These are phyloP conservation scores for Davidsoniella australis DNA, from an alignment of 2,329 filamentous ascomycete genomes.

Conservation along the genomic window DNA sequence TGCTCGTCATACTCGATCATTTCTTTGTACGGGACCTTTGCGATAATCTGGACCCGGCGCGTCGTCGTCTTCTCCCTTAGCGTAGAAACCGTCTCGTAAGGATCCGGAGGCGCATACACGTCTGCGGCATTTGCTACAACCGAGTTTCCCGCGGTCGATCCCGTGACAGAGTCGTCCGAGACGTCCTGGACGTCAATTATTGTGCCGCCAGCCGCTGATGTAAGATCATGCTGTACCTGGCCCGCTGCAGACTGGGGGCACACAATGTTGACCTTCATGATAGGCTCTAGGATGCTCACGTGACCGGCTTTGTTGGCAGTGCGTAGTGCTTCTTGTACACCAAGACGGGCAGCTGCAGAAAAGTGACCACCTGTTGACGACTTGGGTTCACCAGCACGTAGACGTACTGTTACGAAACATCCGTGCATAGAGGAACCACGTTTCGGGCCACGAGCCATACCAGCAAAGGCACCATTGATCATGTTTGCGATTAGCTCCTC, in stretches of 20 bases:
- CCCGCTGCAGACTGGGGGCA: slow-evolving; percentile 72
- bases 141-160: slow-evolving; percentile 17
- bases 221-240: slow-evolving; percentile 66
- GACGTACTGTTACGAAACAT: slow-evolving; percentile 50
- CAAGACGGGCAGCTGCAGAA: slow-evolving; percentile 42
- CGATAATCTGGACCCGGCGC: slow-evolving; percentile 50
- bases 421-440: slow-evolving; percentile 66
- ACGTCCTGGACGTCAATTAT: slow-evolving; percentile 52
- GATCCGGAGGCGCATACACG: slow-evolving; percentile 80
- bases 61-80: slow-evolving; percentile 31
- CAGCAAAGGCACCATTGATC: slow-evolving; percentile 65
- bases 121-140: slow-evolving; percentile 34
- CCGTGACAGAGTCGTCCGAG: slow-evolving; percentile 16
- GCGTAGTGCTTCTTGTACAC: slow-evolving; percentile 52
- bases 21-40: slow-evolving; percentile 81
- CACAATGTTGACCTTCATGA: slow-evolving; percentile 78
- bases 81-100: slow-evolving; percentile 48
- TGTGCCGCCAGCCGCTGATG: slow-evolving; percentile 52
- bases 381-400: slow-evolving; percentile 36
- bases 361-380: slow-evolving; percentile 53
- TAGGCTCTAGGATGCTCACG: slow-evolving; percentile 69
- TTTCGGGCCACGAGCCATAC: slow-evolving; percentile 67
- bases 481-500: slow-evolving; percentile 42
- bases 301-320: slow-evolving; percentile 33
- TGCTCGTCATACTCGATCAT: slow-evolving; percentile 93